Conservation (phyloP, 345 rosid species). For the Euphorbia lathyris region DNA sequence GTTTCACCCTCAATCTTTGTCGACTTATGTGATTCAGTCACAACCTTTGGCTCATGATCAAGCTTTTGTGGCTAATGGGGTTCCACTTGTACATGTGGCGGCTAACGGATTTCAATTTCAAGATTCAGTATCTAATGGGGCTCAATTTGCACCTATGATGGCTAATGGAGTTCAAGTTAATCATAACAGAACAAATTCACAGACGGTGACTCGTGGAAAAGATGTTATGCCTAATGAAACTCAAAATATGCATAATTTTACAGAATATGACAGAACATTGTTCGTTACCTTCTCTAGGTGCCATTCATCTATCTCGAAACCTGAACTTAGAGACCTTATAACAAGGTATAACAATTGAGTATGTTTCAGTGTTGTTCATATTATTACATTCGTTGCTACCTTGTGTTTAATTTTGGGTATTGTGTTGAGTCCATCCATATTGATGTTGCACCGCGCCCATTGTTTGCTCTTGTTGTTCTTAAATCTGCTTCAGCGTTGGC, state of each 20-base stretch:
- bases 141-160: background rate
- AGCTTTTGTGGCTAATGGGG: background rate
- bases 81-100: background rate
- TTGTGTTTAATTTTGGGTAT: background rate
- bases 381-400: background rate
- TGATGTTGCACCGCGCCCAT: too few relatives aligned
- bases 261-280: conserved; percentile 14
- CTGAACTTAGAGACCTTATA: conserved; percentile 22
- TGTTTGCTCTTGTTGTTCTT: background rate
- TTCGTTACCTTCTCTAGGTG: conserved; percentile 34
- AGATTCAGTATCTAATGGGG: background rate
- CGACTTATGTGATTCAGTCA: background rate
- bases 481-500: background rate
- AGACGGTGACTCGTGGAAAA: background rate
- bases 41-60: background rate
- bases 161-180: background rate
- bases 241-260: background rate
- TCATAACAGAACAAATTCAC: background rate
- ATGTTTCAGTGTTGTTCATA: background rate
- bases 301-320: conserved; percentile 16
- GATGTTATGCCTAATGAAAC: background rate
- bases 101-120: background rate
- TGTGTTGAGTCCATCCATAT: background rate
- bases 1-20: background rate
- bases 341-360: conserved; percentile 1